These are phyloP conservation scores for Peronospora belbahrii DNA, from an alignment of 352 stramenopile species.

Conservation along the genomic window DNA sequence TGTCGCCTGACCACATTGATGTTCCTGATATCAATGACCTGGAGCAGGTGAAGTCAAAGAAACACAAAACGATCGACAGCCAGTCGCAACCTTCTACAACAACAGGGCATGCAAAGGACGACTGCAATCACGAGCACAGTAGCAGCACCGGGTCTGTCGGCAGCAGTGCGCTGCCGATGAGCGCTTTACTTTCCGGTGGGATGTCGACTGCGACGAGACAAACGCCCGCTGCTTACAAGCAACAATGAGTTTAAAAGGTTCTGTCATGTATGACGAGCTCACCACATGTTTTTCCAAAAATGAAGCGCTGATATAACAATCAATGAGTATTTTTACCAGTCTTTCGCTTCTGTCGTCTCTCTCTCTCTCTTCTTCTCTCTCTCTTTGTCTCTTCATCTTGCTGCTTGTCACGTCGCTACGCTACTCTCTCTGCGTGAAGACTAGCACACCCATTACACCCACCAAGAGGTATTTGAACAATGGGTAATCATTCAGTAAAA, in stretches of 20 bases:
- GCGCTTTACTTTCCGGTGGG: constrained; percentile 20
- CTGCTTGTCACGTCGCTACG: neutral
- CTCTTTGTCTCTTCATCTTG: no score
- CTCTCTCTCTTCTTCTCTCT: neutral
- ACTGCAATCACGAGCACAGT: constrained; percentile 2
- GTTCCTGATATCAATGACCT: constrained; percentile 70
- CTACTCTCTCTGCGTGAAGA: constrained; percentile 77
- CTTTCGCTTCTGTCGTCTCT: neutral
- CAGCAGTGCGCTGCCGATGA: constrained; percentile 32
- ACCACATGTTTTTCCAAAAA: constrained; percentile 17
- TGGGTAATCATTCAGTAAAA: constrained; percentile 98
- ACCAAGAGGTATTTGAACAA: constrained; percentile 90
- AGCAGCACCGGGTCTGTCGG: constrained; percentile 4
- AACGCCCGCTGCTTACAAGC: constrained; percentile 2
- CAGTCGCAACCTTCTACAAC: neutral
- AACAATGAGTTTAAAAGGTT: constrained; percentile 29
- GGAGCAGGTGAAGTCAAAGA: constrained; percentile 14
- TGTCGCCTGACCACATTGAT: constrained; percentile 67
- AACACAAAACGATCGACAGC: constrained; percentile 10
- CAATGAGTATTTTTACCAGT: constrained; percentile 23
- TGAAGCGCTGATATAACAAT: constrained; percentile 26
- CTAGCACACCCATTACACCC: constrained; percentile 68
- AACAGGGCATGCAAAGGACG: neutral
- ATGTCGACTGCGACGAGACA: constrained; percentile 7
- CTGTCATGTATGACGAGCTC: constrained; percentile 1